Base-by-base conservation (phyloP, 306 rosid species). In the Luffa acutangula region DNA sequence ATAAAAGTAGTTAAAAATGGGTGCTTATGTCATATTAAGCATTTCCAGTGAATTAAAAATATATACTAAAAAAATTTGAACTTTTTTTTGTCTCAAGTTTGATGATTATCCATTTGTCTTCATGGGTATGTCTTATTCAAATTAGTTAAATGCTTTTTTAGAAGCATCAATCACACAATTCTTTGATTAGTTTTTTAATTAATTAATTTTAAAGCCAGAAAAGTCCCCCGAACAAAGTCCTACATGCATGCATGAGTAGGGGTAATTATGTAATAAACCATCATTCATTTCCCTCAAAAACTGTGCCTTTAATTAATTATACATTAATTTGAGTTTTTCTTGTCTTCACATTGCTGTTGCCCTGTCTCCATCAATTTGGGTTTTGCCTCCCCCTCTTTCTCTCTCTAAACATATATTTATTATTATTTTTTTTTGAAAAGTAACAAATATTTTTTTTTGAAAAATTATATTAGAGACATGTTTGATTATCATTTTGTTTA, bases 71-170 rank as follows among this genome's bases (percentile, higher is more conserved):
- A 25, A 25, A 25, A 25, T 25, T 25, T 25, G 31, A 25, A 25
- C 31, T 25, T 25, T 25, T 25, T 72, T 72, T 72, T 72, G 62
- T 51, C 62, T 49, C 13, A 73, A 73, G 13, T 33, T 33, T 7
- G 46, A 74, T 74, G 59, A 34, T 52, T 74, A 49, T 74, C 45
- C 77, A 33, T 74, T 74, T 74, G 78, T 74, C 60, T 34, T 74
- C 31, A 6, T 51, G 78, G 20, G 17, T 7, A 9, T 74, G 78
- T 74, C 62, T 74, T 74, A 33, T 74, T 51, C 62, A 33, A 74
- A 74, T 74, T 51, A 51, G 78, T 74, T 74, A 74, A 71, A 74
- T 51, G 45, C 31, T 17, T 71, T 43, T 45, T 14, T 11, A 74
- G 60, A 48, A 49, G 33, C 45, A 74, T 51, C 31, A 74, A 74